Conservation (phyloP, 176 grass and related monocot species). For the Bothriochloa decipiens region DNA sequence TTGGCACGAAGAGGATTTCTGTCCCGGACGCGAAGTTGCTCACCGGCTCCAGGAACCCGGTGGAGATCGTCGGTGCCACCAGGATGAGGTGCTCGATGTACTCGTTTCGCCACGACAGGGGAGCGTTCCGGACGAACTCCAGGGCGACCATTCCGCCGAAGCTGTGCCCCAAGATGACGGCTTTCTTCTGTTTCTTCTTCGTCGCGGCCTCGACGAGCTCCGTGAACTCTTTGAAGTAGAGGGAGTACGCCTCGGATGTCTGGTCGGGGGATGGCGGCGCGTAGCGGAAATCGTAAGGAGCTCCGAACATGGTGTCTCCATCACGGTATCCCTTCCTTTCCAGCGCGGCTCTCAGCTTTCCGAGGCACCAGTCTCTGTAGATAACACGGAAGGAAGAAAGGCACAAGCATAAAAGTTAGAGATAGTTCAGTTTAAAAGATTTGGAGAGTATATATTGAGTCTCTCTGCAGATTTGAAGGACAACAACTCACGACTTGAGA, state of each 20-base stretch:
- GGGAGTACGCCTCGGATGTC: background rate
- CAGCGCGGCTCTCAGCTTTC: background rate
- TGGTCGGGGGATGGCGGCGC: background rate
- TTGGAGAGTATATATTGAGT: too few species aligned
- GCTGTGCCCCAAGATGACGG: too few species aligned
- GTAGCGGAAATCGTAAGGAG: background rate
- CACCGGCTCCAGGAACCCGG: background rate
- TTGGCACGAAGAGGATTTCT: background rate
- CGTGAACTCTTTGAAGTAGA: background rate
- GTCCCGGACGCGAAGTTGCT: background rate
- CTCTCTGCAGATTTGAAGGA: too few species aligned
- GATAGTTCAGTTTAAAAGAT: too few species aligned
- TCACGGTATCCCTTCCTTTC: background rate
- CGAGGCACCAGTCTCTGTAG: background rate
- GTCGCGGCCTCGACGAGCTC: background rate
- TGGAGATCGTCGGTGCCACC: background rate
- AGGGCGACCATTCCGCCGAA: too few species aligned
- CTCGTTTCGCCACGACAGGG: too few species aligned
- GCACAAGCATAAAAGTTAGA: too few species aligned
- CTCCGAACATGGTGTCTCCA: background rate
- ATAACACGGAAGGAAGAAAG: too few species aligned
- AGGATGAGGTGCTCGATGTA: background rate
- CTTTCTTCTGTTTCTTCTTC: too few species aligned
- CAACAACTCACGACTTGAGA: background rate
- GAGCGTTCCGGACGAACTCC: too few species aligned